Base-by-base conservation (phyloP, 2,329 filamentous ascomycete genomes). In the Fusarium tupiense region DNA sequence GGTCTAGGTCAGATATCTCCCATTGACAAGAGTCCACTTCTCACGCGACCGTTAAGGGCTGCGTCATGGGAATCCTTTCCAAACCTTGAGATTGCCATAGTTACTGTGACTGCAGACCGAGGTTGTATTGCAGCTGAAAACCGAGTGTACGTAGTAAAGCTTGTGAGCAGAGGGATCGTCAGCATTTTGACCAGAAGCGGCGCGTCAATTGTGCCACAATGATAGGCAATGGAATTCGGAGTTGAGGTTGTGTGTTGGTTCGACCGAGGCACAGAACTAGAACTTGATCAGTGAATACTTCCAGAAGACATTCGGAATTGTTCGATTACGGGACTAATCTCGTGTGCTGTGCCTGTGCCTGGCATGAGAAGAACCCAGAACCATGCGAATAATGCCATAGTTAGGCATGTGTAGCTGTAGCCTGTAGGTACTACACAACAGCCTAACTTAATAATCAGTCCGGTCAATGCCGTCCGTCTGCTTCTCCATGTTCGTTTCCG, bases 301-400 rank as follows among this genome's bases (percentile, higher is more conserved):
- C 72, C 69, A 74, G 72, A 74, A 74, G 40, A 56, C 47, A 19
- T 53, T 24, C 20, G 12, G 37, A 62, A 59, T 46, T 72, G 40
- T 72, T 74, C 71, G 63, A 71, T 52, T 59, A 60, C 43, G 46
- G 63, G 47, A 38, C 41, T 20, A 41, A 61, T 35, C 24, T 40
- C 44, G 35, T 38, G 44, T 50, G 41, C 8, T 52, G 58, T 63
- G 57, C 46, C 62, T 59, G 53, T 61, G 38, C 50, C 64, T 61
- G 47, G 6, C 43, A 57, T 56, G 52, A 60, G 52, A 66, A 35
- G 38, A 67, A 67, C 64, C 46, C 26, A 24, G 62, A 61, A 72
- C 69, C 61, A 64, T 47, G 64, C 38, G 46, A 61, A 49, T 33
- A 52, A 40, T 4, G 24, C 2, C 24, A 40, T 13, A 54, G 19